phyloP scores from a whole-genome alignment of 2,329 filamentous ascomycete genomes.

The Aspergillus phoenicis region DNA sequence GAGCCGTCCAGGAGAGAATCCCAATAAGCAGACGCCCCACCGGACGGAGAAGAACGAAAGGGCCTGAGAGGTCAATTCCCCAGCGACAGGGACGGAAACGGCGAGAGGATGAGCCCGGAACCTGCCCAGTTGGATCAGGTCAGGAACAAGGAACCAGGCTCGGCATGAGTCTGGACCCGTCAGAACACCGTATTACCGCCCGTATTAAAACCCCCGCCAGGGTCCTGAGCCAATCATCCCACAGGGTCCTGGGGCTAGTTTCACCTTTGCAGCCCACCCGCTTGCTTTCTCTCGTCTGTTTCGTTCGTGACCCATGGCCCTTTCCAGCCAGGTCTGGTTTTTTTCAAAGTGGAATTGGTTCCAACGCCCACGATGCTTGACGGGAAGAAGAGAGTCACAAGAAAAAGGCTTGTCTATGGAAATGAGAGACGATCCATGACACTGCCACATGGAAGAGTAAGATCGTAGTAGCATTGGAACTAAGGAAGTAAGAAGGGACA shows the following conservation, averaged over 20 bases:
- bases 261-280: neutral
- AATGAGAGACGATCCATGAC: neutral
- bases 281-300: neutral
- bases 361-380: neutral
- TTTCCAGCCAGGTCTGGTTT: neutral
- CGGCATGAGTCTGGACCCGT: constrained; percentile 3
- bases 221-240: constrained; percentile 9
- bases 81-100: neutral
- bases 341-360: neutral
- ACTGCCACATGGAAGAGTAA: neutral
- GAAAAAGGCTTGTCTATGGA: neutral
- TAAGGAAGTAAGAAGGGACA: neutral
- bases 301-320: neutral
- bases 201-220: neutral
- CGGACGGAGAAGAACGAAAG: neutral
- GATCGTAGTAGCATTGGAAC: neutral
- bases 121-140: neutral
- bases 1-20: constrained; percentile 6
- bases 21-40: constrained; percentile 8
- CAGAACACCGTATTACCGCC: neutral
- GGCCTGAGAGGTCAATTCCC: neutral
- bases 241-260: constrained; percentile 8
- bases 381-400: neutral
- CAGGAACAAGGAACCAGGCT: constrained; percentile 6
- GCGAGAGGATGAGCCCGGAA: neutral